A percentile compares a stretch with the other conserved stretches of the same genome.
Evolutionary conservation across 345 rosid species (phyloP).

Genomic region (Eucalyptus marginata): DNA sequence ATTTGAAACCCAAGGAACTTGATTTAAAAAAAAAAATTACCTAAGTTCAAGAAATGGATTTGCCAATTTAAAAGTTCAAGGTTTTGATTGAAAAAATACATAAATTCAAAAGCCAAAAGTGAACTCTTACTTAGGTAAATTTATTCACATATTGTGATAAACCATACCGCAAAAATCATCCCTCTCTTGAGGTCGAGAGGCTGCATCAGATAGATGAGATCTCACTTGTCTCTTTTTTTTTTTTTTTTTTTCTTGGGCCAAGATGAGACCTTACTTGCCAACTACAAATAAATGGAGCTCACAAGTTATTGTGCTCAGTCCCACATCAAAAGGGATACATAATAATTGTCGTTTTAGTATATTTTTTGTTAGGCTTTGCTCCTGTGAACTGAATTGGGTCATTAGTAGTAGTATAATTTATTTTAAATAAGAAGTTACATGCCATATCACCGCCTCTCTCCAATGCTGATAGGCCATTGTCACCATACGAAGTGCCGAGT

Average conservation of each 20-base stretch:
- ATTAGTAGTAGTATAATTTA: background rate
- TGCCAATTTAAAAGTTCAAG: background rate
- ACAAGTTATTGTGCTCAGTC: background rate
- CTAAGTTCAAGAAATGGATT: background rate
- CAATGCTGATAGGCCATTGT: background rate
- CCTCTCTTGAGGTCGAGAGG: background rate
- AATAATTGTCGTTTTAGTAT: background rate
- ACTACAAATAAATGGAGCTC: background rate
- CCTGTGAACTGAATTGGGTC: background rate
- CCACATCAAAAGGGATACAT: background rate
- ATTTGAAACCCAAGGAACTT: background rate
- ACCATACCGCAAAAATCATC: background rate
- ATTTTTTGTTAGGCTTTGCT: background rate
- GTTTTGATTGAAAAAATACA: background rate
- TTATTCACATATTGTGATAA: background rate
- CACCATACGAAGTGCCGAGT: background rate
- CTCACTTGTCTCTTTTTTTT: background rate
- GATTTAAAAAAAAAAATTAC: background rate
- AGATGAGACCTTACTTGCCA: background rate
- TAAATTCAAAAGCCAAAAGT: background rate
- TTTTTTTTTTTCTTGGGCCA: background rate
- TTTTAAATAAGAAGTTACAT: background rate
- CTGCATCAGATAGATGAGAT: background rate
- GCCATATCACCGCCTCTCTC: background rate
- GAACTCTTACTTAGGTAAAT: background rate